Conservation (phyloP, 192 early-diverging fungal species). For the Pilaira anomala region DNA sequence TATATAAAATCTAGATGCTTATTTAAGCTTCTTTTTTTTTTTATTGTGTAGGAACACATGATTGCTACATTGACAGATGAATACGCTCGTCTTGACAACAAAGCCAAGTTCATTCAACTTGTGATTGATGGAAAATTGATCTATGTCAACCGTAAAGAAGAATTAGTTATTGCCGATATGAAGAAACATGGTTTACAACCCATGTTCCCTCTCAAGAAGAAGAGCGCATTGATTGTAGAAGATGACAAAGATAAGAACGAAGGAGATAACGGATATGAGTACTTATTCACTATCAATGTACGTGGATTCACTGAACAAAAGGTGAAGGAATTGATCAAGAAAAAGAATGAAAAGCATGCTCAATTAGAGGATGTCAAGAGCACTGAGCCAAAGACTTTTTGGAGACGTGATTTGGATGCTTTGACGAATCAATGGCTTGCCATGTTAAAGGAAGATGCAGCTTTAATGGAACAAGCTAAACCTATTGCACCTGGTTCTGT, state of each 20-base stretch:
- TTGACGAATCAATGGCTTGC: constrained; percentile 81
- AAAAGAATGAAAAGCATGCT: constrained; percentile 61
- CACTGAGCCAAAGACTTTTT: constrained; percentile 71
- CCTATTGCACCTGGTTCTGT: background rate
- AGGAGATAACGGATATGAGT: constrained; percentile 68
- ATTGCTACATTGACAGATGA: constrained; percentile 63
- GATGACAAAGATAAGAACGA: constrained; percentile 47
- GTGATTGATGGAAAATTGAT: constrained; percentile 81
- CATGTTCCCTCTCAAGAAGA: constrained; percentile 49
- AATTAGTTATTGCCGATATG: constrained; percentile 72
- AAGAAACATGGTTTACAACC: constrained; percentile 62
- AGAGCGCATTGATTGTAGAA: constrained; percentile 30
- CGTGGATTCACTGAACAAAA: constrained; percentile 90
- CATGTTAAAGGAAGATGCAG: constrained; percentile 27
- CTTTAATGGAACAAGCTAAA: background rate
- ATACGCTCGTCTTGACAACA: constrained; percentile 72
- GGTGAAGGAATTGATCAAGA: constrained; percentile 69
- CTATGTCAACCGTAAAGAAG: constrained; percentile 85
- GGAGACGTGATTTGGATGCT: constrained; percentile 83
- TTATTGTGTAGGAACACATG: constrained; percentile 47
- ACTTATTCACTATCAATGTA: constrained; percentile 86
- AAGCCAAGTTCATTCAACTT: constrained; percentile 84
- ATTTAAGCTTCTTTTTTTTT: too few relatives aligned
- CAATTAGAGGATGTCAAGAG: constrained; percentile 65
- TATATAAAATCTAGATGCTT: background rate